Evolutionary conservation across 345 rosid genomes (phyloP).

Genomic region (Trapa incisa): DNA sequence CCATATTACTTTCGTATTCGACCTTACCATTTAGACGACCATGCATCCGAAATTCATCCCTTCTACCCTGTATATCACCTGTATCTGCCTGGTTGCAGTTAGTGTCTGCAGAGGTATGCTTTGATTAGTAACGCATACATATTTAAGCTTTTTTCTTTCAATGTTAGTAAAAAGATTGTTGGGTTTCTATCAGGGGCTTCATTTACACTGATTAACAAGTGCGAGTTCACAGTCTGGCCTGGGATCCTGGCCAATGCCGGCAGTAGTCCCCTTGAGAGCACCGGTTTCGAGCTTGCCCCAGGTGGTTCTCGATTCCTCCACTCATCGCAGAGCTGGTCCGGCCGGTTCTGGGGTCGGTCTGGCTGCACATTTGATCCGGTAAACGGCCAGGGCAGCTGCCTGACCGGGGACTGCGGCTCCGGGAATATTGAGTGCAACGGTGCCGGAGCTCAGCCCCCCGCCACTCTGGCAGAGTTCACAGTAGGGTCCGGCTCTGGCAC

Average conservation of each 20-base stretch:
- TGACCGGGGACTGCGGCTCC: conserved; percentile 34
- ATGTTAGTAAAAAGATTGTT: not conserved
- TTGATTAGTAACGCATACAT: not conserved
- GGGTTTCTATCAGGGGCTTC: conserved; percentile 19
- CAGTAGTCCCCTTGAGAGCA: conserved; percentile 18
- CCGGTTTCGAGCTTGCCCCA: conserved; percentile 22
- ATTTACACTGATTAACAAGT: conserved; percentile 21
- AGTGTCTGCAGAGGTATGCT: conserved; percentile 23
- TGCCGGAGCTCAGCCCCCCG: conserved; percentile 24
- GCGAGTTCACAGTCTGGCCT: conserved; percentile 33
- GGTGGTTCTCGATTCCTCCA: conserved; percentile 16
- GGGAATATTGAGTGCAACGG: conserved; percentile 25
- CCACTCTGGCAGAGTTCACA: conserved; percentile 29
- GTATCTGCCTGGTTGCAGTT: conserved; percentile 20
- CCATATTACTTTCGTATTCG: not conserved
- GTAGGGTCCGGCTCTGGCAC: conserved; percentile 12
- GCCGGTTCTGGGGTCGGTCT: conserved; percentile 32
- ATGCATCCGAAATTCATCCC: conserved; percentile 17
- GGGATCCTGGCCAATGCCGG: conserved; percentile 29
- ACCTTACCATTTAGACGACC: not conserved
- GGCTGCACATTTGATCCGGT: conserved; percentile 17
- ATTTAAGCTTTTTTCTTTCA: not conserved
- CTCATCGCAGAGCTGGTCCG: conserved; percentile 27
- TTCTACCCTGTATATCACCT: conserved; percentile 2
- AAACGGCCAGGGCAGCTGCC: conserved; percentile 22